phyloP scores from a whole-genome alignment of 805 yeast species.

The Lipomyces yamadae region DNA sequence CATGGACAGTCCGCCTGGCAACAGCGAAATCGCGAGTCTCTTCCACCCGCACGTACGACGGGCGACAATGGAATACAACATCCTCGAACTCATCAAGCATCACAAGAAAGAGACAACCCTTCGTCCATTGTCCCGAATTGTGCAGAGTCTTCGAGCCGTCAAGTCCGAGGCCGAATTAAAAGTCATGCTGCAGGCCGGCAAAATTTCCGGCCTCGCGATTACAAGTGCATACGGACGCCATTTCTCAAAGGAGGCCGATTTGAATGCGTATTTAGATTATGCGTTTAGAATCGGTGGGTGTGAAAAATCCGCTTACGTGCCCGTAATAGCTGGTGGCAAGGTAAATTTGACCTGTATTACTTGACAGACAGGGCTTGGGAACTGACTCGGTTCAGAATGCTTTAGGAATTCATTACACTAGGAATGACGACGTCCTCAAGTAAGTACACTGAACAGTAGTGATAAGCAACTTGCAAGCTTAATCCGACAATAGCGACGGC shows the following conservation, averaged over 20 bases:
- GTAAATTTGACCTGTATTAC: constrained; percentile 9
- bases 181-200: constrained; percentile 81
- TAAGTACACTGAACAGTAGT: neutral
- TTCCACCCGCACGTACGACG: constrained; percentile 19
- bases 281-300: constrained; percentile 86
- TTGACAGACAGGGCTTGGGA: neutral
- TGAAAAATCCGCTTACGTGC: constrained; percentile 85
- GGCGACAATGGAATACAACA: constrained; percentile 20
- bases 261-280: constrained; percentile 81
- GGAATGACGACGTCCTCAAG: constrained; percentile 78
- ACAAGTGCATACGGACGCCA: constrained; percentile 76
- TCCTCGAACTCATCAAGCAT: constrained; percentile 24
- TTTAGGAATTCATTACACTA: constrained; percentile 87
- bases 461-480: neutral
- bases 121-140: constrained; percentile 50
- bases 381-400: constrained; percentile 57
- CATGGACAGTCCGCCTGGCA: constrained; percentile 51
- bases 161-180: constrained; percentile 78
- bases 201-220: constrained; percentile 79
- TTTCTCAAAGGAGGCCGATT: constrained; percentile 73
- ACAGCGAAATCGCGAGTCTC: constrained; percentile 18
- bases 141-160: constrained; percentile 62
- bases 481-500: constrained; percentile 52
- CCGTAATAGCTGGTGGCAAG: constrained; percentile 94
- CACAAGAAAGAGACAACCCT: constrained; percentile 6